These are phyloP conservation scores for Blastobotrys parvus DNA, from an alignment of 805 yeast species.

Conservation along the genomic window DNA sequence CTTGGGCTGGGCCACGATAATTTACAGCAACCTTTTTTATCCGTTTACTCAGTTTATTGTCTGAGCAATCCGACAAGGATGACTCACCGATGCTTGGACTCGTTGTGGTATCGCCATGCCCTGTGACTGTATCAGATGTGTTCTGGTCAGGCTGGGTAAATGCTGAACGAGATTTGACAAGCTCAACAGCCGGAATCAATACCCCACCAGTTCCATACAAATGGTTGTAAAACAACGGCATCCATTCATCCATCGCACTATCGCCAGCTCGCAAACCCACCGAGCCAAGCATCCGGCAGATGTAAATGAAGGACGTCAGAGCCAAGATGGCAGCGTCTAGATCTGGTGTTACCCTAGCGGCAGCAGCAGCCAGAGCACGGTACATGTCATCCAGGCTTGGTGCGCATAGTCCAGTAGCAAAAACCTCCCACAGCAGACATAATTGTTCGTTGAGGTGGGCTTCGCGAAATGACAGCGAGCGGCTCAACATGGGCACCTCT, in stretches of 20 bases:
- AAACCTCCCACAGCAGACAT: no score
- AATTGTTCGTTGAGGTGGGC: no score
- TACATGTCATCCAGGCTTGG: no score
- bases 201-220: neutral
- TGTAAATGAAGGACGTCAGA: neutral
- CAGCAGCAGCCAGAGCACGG: no score
- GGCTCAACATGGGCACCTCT: no score
- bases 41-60: neutral
- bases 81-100: neutral
- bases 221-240: neutral
- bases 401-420: no score
- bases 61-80: neutral
- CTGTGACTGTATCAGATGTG: neutral
- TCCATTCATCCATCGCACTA: neutral
- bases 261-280: neutral
- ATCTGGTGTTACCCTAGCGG: no score
- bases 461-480: no score
- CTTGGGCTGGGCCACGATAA: neutral
- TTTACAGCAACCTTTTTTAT: neutral
- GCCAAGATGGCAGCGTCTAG: no score
- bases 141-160: no score
- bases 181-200: neutral
- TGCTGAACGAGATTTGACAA: neutral
- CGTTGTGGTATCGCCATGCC: neutral
- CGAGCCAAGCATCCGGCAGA: neutral